These are phyloP conservation scores for Daldinia caldariorum DNA, from an alignment of 495 filamentous ascomycete species.

Conservation along the genomic window DNA sequence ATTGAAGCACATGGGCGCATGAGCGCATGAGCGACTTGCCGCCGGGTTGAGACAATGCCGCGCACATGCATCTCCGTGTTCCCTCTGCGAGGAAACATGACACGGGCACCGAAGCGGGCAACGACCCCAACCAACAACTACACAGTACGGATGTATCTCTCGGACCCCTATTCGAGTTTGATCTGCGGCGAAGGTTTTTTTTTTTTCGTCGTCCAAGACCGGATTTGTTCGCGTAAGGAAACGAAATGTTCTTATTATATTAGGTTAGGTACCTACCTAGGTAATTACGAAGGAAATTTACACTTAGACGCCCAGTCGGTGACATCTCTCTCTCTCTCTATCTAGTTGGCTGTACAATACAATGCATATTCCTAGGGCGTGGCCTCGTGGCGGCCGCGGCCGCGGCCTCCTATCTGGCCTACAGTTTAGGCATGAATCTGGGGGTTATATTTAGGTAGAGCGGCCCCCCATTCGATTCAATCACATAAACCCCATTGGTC, in stretches of 20 bases:
- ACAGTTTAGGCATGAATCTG: constrained; percentile 30
- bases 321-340: not conserved
- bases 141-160: not conserved
- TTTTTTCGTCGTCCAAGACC: constrained; percentile 30
- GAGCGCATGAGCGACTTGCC: constrained; percentile 30
- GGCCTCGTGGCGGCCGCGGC: constrained; percentile 19
- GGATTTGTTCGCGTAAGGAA: constrained; percentile 6
- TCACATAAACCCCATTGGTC: not conserved
- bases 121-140: constrained; percentile 7
- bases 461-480: not conserved
- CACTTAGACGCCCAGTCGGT: constrained; percentile 6
- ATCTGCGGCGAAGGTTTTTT: constrained; percentile 33
- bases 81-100: constrained; percentile 37
- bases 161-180: constrained; percentile 10
- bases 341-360: not conserved
- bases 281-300: not conserved
- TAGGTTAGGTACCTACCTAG: too few relatives aligned
- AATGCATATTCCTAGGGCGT: constrained; percentile 1
- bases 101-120: constrained; percentile 24
- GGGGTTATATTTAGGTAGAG: constrained; percentile 41
- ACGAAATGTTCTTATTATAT: not conserved
- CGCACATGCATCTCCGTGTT: constrained; percentile 30
- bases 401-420: constrained; percentile 28
- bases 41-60: constrained; percentile 40
- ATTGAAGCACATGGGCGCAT: constrained; percentile 13